Percentiles rank a stretch among this genome's conserved stretches.
Conservation (phyloP, 768 basidiomycete species). For the Boletus subparvulus region DNA sequence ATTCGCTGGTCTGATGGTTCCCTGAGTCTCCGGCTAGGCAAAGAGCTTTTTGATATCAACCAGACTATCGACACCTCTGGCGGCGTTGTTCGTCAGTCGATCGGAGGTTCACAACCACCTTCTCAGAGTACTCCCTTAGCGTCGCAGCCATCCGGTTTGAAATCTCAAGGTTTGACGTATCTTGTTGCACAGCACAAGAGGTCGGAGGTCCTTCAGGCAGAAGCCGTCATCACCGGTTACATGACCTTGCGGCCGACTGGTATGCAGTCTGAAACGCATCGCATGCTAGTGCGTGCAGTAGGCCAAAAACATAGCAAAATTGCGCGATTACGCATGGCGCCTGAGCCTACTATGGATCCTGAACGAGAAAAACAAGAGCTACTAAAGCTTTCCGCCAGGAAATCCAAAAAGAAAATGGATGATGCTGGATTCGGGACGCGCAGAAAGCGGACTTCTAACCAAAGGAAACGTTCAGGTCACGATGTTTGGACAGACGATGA, state of each 20-base stretch:
- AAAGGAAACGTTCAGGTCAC: slow-evolving; percentile 40
- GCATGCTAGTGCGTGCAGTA: slow-evolving; percentile 83
- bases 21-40: slow-evolving; percentile 85
- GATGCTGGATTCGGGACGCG: slow-evolving; percentile 49
- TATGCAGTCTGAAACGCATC: slow-evolving; percentile 88
- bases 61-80: slow-evolving; percentile 78
- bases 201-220: slow-evolving; percentile 82
- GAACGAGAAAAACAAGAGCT: slow-evolving; percentile 72
- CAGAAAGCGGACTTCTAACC: slow-evolving; percentile 46
- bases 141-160: slow-evolving; percentile 39
- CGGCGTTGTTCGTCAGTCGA: slow-evolving; percentile 55
- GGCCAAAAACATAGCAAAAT: slow-evolving; percentile 83
- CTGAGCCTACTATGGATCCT: slow-evolving; percentile 75
- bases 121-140: slow-evolving; percentile 42
- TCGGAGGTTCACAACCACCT: slow-evolving; percentile 45
- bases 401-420: slow-evolving; percentile 58
- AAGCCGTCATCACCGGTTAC: slow-evolving; percentile 78
- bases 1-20: slow-evolving; percentile 97
- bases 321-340: slow-evolving; percentile 73
- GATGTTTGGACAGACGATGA: slow-evolving; percentile 72
- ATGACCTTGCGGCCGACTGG: slow-evolving; percentile 84
- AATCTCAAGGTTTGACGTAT: slow-evolving; percentile 79
- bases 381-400: slow-evolving; percentile 61
- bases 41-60: slow-evolving; percentile 90
- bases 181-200: slow-evolving; percentile 88